Conservation (phyloP, 2,329 filamentous ascomycete species). For the Pestalotiopsis sp. region DNA sequence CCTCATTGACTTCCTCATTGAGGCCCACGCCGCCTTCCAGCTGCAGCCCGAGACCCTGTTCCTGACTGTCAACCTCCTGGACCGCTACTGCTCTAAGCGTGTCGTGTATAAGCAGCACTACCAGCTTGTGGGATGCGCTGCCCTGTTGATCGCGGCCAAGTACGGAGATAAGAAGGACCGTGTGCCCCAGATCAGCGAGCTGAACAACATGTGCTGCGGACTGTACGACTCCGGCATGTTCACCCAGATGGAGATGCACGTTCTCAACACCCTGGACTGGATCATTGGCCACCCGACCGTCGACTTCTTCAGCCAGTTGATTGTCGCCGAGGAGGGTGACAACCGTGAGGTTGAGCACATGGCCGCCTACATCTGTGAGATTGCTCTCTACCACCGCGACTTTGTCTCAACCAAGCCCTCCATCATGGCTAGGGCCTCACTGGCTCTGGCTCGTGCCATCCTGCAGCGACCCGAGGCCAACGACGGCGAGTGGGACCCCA, state of each 20-base stretch:
- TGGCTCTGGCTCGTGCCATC: slow-evolving; percentile 86
- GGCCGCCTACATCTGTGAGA: slow-evolving; percentile 91
- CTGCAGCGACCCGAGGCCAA: slow-evolving; percentile 77
- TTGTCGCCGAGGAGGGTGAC: slow-evolving; percentile 76
- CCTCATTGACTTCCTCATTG: slow-evolving; percentile 95
- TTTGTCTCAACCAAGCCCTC: slow-evolving; percentile 94
- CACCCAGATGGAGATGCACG: slow-evolving; percentile 99
- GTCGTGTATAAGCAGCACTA: slow-evolving; percentile 99
- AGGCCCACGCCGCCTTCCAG: slow-evolving; percentile 94
- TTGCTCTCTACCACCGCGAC: slow-evolving; percentile 93
- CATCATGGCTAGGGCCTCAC: slow-evolving; percentile 83
- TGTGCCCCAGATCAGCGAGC: slow-evolving; percentile 94
- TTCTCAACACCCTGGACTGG: slow-evolving; percentile 96
- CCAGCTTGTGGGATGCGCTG: slow-evolving; percentile 94
- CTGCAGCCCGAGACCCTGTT: slow-evolving; percentile 94
- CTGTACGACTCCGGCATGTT: slow-evolving; percentile 99
- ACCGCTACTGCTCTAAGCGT: slow-evolving; percentile 95
- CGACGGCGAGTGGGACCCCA: slow-evolving; percentile 76
- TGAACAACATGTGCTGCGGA: slow-evolving; percentile 99
- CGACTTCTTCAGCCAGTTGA: slow-evolving; percentile 89
- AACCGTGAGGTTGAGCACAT: slow-evolving; percentile 92
- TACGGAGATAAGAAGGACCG: slow-evolving; percentile 98
- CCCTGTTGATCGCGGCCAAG: slow-evolving; percentile 94
- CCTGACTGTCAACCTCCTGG: slow-evolving; percentile 93
- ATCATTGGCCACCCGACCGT: slow-evolving; percentile 94